phyloP scores from a whole-genome alignment of 129 eudicot genomes.

The Tagetes erecta region DNA sequence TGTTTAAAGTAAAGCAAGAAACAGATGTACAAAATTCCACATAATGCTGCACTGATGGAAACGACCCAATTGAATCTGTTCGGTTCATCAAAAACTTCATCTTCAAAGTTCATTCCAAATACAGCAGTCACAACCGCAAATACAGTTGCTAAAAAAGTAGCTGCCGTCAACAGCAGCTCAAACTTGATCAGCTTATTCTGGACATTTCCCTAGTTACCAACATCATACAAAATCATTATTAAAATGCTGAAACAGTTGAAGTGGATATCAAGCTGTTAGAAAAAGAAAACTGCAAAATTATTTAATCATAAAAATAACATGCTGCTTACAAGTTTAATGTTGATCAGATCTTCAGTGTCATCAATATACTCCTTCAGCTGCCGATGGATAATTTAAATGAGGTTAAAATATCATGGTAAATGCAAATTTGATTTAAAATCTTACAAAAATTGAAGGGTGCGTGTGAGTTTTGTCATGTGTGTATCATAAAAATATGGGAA shows the following conservation, averaged over 20 bases:
- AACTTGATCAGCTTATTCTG: conserved; percentile 95
- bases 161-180: conserved; percentile 93
- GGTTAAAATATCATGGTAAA: conserved; percentile 5
- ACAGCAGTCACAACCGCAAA: conserved; percentile 94
- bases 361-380: conserved; percentile 99
- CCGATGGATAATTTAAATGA: conserved; percentile 26
- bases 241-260: conserved; percentile 6
- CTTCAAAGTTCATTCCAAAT: conserved; percentile 93
- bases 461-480: not conserved
- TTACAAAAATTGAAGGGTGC: not conserved
- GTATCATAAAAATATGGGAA: not conserved
- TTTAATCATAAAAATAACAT: not conserved
- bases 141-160: conserved; percentile 81
- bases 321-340: conserved; percentile 70
- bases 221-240: not conserved
- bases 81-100: conserved; percentile 65
- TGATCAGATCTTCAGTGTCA: conserved; percentile 96
- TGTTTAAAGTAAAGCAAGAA: conserved; percentile 77
- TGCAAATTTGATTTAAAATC: not conserved
- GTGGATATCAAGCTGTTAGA: not conserved
- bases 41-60: conserved; percentile 46
- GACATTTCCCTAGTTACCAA: conserved; percentile 71
- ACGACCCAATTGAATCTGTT: conserved; percentile 80
- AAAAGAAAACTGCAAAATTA: not conserved
- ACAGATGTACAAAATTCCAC: conserved; percentile 55